phyloP scores from a whole-genome alignment of 192 early-diverging fungal species.

The Coemansia sp. region DNA sequence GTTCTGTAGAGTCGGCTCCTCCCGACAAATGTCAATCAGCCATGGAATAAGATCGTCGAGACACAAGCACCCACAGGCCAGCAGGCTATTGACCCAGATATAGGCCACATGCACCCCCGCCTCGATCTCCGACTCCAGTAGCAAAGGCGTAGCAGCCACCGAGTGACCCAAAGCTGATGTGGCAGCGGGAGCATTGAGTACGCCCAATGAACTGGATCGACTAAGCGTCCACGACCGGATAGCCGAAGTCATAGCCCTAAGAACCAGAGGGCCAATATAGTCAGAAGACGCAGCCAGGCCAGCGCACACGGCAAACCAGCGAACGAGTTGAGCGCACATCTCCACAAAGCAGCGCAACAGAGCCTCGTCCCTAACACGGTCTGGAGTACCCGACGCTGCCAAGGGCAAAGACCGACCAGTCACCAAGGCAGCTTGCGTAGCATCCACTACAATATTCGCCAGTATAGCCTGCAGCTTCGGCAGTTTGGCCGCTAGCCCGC shows the following conservation, averaged over 20 bases:
- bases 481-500: not conserved
- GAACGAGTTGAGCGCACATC: slow-evolving; percentile 25
- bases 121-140: slow-evolving; percentile 18
- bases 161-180: not conserved
- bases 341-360: slow-evolving; percentile 28
- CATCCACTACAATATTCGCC: slow-evolving; percentile 11
- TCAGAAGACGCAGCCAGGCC: slow-evolving; percentile 19
- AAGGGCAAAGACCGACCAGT: slow-evolving; percentile 13
- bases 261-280: not conserved
- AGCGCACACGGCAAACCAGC: slow-evolving; percentile 22
- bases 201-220: not conserved
- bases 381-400: not conserved
- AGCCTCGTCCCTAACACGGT: slow-evolving; percentile 20
- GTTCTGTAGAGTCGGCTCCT: slow-evolving; percentile 2
- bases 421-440: slow-evolving; percentile 27
- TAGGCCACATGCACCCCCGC: slow-evolving; percentile 7
- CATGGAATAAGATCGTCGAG: slow-evolving; percentile 31
- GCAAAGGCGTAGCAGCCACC: not conserved
- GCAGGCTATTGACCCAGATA: slow-evolving; percentile 20
- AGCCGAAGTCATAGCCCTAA: slow-evolving; percentile 8
- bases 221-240: slow-evolving; percentile 13
- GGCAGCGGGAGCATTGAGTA: not conserved
- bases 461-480: slow-evolving; percentile 23
- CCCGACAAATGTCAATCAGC: slow-evolving; percentile 24
- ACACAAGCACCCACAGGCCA: slow-evolving; percentile 30